Base-by-base conservation (phyloP, 2,329 filamentous ascomycete genomes). In the Immersiporthe knoxdaviesiana region DNA sequence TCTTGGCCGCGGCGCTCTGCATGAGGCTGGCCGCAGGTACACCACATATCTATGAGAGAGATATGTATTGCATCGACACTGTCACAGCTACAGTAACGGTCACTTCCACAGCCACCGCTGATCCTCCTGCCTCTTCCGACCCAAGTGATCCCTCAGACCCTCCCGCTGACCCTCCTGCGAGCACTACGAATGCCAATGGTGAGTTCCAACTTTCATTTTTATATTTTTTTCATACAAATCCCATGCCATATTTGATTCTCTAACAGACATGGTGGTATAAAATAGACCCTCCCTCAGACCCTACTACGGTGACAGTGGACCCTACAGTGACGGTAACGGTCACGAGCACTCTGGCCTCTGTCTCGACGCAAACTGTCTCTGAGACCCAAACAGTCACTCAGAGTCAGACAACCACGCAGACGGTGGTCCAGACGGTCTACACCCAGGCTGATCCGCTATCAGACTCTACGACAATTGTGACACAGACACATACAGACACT, bases 11-110 rank as follows among this genome's bases (percentile, higher is more conserved):
- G 18, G 62, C 62, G 30, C 56, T 64, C 21, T 67, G 56, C 30
- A n/a, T 64, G 44, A 47, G 58, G 60, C 39, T 60, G 58, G 69
- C 62, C 44, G 67, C 30, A 61, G 67, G 67, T 14, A 39, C 63
- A 24, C 69, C 69, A 54, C 64, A 65, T n/a, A 58, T 60, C 10
- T 60, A 64, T n/a, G 37, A 21, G 44, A 54, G 63, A 37, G 67
- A 65, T 37, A 56, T 52, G 32, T 18, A 44, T 32, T 65, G 58
- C 16, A 52, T 62, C 41, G 30, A 59, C 18, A 66, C 56, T 8
- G 30, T 52, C 21, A 63, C 65, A 35, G 58, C 56, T 11, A 71
- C 67, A 30, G n/a, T 69, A 12, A 69, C 61, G 1, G 37, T 69
- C 21, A 67, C 67, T 30, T 44, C 58, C 18, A 41, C 52, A 41